These are phyloP conservation scores for Trapa incisa DNA, from an alignment of 345 rosid species.

Conservation along the genomic window DNA sequence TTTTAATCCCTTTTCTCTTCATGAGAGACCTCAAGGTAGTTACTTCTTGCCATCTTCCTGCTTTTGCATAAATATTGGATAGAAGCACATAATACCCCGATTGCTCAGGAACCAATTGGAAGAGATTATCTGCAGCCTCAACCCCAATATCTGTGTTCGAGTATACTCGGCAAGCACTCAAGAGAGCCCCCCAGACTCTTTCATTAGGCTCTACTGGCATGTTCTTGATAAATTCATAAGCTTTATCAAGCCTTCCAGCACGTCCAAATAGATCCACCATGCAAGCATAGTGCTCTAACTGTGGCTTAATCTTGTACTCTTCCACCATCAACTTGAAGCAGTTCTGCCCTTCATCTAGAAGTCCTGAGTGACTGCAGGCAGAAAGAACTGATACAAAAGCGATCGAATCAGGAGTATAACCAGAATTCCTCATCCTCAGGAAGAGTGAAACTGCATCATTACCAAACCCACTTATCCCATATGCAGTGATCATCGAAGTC, in stretches of 20 bases:
- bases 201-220: conserved; percentile 65
- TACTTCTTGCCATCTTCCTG: conserved; percentile 45
- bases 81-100: conserved; percentile 69
- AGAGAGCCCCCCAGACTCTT: conserved; percentile 62
- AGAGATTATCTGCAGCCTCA: conserved; percentile 42
- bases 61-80: conserved; percentile 53
- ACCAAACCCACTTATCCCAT: conserved; percentile 54
- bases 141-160: conserved; percentile 47
- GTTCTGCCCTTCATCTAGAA: conserved; percentile 46
- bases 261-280: conserved; percentile 67
- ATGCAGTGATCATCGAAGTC: conserved; percentile 58
- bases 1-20: conserved; percentile 56
- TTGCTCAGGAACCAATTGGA: conserved; percentile 47
- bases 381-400: conserved; percentile 54
- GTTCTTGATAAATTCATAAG: conserved; percentile 45
- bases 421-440: conserved; percentile 30
- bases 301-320: conserved; percentile 34
- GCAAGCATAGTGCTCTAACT: conserved; percentile 75
- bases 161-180: conserved; percentile 69
- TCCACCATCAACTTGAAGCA: conserved; percentile 44
- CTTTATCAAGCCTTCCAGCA: conserved; percentile 54
- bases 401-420: conserved; percentile 43
- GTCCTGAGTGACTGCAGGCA: conserved; percentile 68
- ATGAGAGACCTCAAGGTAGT: conserved; percentile 37
- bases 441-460: conserved; percentile 37